Percentiles rank a stretch among this genome's conserved stretches.
These are phyloP conservation scores for Xylaria castorea DNA, from an alignment of 495 filamentous ascomycete genomes.

Conservation along the genomic window DNA sequence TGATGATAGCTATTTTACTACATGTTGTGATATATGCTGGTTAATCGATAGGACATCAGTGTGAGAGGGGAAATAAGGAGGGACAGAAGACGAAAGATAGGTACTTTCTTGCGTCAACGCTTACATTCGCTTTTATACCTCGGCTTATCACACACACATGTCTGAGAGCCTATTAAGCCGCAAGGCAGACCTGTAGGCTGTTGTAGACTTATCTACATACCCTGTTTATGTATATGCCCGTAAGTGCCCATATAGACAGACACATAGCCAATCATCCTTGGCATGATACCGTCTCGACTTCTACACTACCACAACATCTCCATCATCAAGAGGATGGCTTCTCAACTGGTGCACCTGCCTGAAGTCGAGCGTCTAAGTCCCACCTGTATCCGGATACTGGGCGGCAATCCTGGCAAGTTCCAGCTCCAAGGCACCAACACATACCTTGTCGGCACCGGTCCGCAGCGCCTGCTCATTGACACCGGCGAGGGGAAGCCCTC, in stretches of 20 bases:
- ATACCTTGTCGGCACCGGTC: conserved; percentile 78
- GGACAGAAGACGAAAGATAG: neutral
- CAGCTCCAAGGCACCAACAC: conserved; percentile 77
- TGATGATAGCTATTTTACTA: neutral
- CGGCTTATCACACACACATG: neutral
- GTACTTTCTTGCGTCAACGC: conserved; percentile 14
- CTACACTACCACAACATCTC: neutral
- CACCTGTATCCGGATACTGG: conserved; percentile 74
- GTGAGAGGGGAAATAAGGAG: neutral
- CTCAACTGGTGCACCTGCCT: conserved; percentile 56
- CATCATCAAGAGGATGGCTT: conserved; percentile 37
- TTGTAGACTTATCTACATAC: neutral
- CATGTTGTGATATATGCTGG: neutral
- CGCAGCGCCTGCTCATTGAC: conserved; percentile 75
- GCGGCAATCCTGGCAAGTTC: conserved; percentile 80
- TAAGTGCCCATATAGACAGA: neutral
- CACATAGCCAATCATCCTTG: neutral
- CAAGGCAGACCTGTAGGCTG: neutral
- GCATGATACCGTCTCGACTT: conserved; percentile 10
- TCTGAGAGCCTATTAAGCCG: neutral
- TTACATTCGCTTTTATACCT: neutral
- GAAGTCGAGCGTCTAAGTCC: conserved; percentile 72
- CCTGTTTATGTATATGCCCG: neutral
- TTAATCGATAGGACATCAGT: neutral
- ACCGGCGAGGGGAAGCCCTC: conserved; percentile 73